Evolutionary conservation across 2,329 filamentous ascomycete species (phyloP).

Genomic region (Pyrenophora seminiperda): DNA sequence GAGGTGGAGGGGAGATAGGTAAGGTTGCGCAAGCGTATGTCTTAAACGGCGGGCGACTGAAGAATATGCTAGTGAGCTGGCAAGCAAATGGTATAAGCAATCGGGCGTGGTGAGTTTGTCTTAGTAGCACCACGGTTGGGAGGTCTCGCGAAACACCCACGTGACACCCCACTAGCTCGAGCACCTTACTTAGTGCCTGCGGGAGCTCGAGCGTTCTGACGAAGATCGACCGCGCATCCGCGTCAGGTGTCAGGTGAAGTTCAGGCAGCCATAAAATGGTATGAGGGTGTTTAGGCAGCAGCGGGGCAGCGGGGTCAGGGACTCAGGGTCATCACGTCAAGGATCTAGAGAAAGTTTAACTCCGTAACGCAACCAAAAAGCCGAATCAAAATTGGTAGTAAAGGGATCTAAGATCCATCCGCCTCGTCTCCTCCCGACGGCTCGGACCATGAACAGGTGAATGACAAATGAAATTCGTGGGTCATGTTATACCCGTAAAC

Average conservation of each 20-base stretch:
- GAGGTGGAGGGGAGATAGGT: slow-evolving; percentile 8
- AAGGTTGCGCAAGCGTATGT: slow-evolving; percentile 6
- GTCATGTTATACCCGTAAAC: slow-evolving; percentile 15
- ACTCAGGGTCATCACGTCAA: neutral
- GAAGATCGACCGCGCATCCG: slow-evolving; percentile 25
- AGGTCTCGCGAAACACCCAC: slow-evolving; percentile 24
- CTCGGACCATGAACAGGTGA: slow-evolving; percentile 7
- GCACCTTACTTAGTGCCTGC: slow-evolving; percentile 32
- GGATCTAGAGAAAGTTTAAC: neutral
- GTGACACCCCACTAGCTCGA: slow-evolving; percentile 32
- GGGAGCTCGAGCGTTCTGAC: slow-evolving; percentile 32
- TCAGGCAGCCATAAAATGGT: slow-evolving; percentile 12
- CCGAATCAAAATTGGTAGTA: neutral
- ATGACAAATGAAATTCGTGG: slow-evolving; percentile 43
- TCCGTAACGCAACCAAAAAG: neutral
- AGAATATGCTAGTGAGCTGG: slow-evolving; percentile 17
- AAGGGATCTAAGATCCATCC: slow-evolving; percentile 7
- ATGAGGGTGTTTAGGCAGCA: neutral
- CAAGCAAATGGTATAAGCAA: slow-evolving; percentile 19
- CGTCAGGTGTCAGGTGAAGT: slow-evolving; percentile 25
- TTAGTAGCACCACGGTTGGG: slow-evolving; percentile 28
- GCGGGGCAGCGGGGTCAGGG: neutral
- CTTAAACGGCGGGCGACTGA: slow-evolving; percentile 13
- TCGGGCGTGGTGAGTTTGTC: slow-evolving; percentile 23
- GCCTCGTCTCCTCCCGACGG: slow-evolving; percentile 5